Base-by-base conservation (phyloP, 2,329 filamentous ascomycete species). In the Trichoderma aggressivum region DNA sequence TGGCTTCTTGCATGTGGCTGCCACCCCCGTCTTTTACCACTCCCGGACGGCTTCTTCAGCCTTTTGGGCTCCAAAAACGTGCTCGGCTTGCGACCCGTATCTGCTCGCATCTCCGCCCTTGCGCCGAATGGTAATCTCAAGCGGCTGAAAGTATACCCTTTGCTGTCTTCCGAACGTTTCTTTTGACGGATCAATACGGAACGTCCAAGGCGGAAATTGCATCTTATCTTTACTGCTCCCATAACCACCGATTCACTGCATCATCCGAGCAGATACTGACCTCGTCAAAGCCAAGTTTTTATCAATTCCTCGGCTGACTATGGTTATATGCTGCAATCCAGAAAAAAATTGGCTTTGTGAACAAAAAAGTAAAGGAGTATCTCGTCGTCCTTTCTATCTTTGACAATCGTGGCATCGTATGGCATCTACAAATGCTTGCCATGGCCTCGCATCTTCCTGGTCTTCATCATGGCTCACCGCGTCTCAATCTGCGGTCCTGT, bases 341-440 rank as follows among this genome's bases (percentile, higher is more conserved):
- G 32, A 47, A 63, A 67, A 47, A 63, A 67, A 67, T 14, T 7
- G 32, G 39, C 68, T 58, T 53, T 21, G 43, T 24, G 21, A 39
- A 58, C 36, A 59, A 32, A 24, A n/a, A 47, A 24, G 59, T 50
- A 53, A 21, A 55, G 32, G 50, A 39, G 21, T 36, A 28, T 71
- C 24, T 72, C 66, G 28, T 72, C 53, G 24, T 62, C 68, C 58
- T 62, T 69, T 70, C 55, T 63, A 67, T 67, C 39, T 55, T 71
- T 30, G 39, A 50, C 59, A 66, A 47, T 71, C 70, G 50, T 71
- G 43, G 64, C 70, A 63, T 71, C 64, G n/a, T 69, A 43, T 69
- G 65, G 70, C 70, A 56, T 71, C 64, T 55, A 53, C 63, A 43
- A 69, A 56, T 34, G 64, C 64, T 55, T 60, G 56, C 50, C 56